These are phyloP conservation scores for Curvularia verruculosa DNA, from an alignment of 2,329 filamentous ascomycete species.

Conservation along the genomic window DNA sequence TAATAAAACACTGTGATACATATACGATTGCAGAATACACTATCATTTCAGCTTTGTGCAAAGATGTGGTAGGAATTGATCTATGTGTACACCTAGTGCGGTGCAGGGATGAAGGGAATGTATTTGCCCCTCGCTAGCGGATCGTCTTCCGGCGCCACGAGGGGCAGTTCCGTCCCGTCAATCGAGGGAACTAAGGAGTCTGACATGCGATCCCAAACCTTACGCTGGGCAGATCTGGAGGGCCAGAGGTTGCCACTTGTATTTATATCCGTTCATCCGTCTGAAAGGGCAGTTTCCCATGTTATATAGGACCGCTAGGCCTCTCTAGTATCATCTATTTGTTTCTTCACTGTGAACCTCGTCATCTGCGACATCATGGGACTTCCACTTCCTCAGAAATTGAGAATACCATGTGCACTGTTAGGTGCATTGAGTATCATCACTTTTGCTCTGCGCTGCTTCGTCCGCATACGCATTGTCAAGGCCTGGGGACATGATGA, in stretches of 20 bases:
- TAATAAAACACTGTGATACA: too few species aligned
- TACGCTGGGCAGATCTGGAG: background rate
- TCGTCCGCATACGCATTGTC: conserved; percentile 17
- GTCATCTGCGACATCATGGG: conserved; percentile 7
- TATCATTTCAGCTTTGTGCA: background rate
- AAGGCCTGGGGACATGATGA: conserved; percentile 25
- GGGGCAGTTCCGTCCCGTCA: background rate
- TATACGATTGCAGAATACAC: background rate
- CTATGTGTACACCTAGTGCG: background rate
- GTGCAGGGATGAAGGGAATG: background rate
- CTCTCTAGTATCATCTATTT: background rate
- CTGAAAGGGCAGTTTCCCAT: background rate
- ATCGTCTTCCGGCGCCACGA: background rate
- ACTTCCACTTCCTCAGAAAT: conserved; percentile 12
- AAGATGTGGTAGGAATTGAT: background rate
- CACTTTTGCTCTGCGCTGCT: conserved; percentile 20
- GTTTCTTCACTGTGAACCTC: background rate
- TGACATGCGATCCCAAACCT: background rate
- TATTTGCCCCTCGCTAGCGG: background rate
- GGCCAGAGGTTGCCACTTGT: background rate
- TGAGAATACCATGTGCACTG: conserved; percentile 9
- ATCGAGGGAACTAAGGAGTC: background rate
- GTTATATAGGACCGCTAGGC: background rate
- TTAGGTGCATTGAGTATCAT: conserved; percentile 19
- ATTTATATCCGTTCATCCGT: background rate